These are phyloP conservation scores for Acmispon strigosus DNA, from an alignment of 306 rosid species.

Conservation along the genomic window DNA sequence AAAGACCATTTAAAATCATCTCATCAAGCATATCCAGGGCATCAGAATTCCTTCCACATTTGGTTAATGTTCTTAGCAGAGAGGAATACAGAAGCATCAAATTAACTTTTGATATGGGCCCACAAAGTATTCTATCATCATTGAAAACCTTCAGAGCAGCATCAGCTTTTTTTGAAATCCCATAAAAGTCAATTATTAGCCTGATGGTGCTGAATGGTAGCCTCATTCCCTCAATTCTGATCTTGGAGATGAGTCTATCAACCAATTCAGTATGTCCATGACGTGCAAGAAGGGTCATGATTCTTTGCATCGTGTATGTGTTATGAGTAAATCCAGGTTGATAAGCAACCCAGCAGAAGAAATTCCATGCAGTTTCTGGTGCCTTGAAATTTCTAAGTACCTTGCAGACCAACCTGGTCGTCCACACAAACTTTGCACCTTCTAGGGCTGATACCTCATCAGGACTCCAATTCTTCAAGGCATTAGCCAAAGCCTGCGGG, in stretches of 20 bases:
- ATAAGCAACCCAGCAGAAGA: constrained; percentile 74
- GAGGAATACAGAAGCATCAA: constrained; percentile 70
- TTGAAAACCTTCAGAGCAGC: constrained; percentile 76
- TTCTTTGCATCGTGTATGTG: constrained; percentile 70
- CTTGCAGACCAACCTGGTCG: constrained; percentile 70
- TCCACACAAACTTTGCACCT: constrained; percentile 67
- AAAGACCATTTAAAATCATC: constrained; percentile 59
- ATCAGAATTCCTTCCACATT: constrained; percentile 54
- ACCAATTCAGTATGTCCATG: constrained; percentile 57
- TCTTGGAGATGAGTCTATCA: constrained; percentile 53
- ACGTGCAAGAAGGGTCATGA: constrained; percentile 56
- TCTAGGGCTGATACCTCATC: constrained; percentile 61
- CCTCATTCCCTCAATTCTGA: constrained; percentile 65
- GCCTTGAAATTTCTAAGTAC: constrained; percentile 54
- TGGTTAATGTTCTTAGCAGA: constrained; percentile 62
- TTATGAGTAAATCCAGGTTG: constrained; percentile 78
- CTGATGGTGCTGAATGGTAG: constrained; percentile 67
- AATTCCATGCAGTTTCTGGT: constrained; percentile 73
- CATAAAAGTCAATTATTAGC: constrained; percentile 66
- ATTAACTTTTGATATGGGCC: constrained; percentile 51
- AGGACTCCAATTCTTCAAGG: constrained; percentile 59
- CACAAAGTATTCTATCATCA: constrained; percentile 46
- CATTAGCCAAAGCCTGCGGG: constrained; percentile 64
- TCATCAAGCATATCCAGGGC: constrained; percentile 62
- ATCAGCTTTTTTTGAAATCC: constrained; percentile 68